These are phyloP conservation scores for Casaregolazyma lundiana DNA, from an alignment of 1,139 yeast genomes.

Conservation along the genomic window DNA sequence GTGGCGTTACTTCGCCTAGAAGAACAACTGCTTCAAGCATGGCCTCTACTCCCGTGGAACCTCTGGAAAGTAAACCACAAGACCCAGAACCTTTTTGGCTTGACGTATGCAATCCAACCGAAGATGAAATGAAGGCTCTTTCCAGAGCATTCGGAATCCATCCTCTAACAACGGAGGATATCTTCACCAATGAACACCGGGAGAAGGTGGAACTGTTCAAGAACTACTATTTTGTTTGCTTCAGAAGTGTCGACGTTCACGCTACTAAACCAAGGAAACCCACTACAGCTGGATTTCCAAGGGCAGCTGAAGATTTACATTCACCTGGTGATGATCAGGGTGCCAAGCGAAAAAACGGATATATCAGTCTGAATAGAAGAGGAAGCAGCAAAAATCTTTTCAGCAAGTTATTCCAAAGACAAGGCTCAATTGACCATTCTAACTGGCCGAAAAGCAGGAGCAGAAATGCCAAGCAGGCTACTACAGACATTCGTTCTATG, in stretches of 20 bases:
- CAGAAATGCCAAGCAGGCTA: slow-evolving; percentile 6
- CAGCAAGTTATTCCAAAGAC: slow-evolving; percentile 1
- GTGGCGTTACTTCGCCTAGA: slow-evolving; percentile 1
- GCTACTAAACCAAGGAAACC: slow-evolving; percentile 14
- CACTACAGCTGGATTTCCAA: too few species aligned
- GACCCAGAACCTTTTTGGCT: slow-evolving; percentile 70
- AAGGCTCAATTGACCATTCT: slow-evolving; percentile 10
- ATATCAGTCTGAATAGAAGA: not conserved
- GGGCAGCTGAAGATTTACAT: not conserved
- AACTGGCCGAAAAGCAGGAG: slow-evolving; percentile 9
- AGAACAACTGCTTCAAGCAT: slow-evolving; percentile 4
- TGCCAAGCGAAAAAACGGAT: slow-evolving; percentile 13
- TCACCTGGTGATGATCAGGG: slow-evolving; percentile 8
- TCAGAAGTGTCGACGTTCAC: slow-evolving; percentile 79
- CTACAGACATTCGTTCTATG: slow-evolving; percentile 69
- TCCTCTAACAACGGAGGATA: slow-evolving; percentile 94
- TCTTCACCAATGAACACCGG: slow-evolving; percentile 86
- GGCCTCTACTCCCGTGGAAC: not conserved
- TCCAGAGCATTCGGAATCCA: slow-evolving; percentile 92
- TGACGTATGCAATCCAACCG: slow-evolving; percentile 89
- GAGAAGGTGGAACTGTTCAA: slow-evolving; percentile 92
- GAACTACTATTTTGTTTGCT: slow-evolving; percentile 87
- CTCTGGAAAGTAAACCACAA: not conserved
- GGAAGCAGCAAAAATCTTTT: slow-evolving; percentile 5
- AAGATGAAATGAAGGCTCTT: slow-evolving; percentile 90